phyloP scores from a whole-genome alignment of 148 eudicot genomes.

The Fallopia convolvulus region DNA sequence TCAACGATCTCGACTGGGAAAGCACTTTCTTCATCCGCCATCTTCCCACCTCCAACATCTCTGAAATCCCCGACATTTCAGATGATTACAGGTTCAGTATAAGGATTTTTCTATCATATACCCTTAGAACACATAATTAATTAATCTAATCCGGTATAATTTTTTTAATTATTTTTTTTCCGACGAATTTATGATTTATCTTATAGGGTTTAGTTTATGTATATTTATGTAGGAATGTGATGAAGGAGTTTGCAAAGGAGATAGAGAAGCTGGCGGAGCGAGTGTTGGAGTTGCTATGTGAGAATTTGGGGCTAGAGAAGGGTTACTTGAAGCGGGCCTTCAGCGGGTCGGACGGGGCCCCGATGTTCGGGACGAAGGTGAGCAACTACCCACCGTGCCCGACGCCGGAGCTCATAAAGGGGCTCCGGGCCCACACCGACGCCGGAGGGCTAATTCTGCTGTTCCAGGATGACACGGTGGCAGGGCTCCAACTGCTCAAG shows the following conservation, averaged over 20 bases:
- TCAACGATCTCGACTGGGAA: constrained; percentile 83
- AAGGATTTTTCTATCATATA: background rate
- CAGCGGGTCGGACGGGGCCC: constrained; percentile 55
- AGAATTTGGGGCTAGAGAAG: constrained; percentile 80
- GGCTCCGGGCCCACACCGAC: constrained; percentile 93
- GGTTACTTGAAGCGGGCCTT: constrained; percentile 79
- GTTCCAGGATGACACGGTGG: constrained; percentile 83
- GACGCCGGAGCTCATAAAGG: constrained; percentile 72
- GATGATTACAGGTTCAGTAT: constrained; percentile 47
- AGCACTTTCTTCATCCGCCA: constrained; percentile 77
- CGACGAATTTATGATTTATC: too few species aligned
- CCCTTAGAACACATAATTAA: background rate
- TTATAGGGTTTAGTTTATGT: background rate
- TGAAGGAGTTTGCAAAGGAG: constrained; percentile 71
- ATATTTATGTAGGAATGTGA: constrained; percentile 36
- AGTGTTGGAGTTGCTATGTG: constrained; percentile 67
- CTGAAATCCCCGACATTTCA: constrained; percentile 59
- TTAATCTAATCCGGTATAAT: background rate
- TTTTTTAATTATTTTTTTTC: too few species aligned
- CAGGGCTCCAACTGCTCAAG: constrained; percentile 85
- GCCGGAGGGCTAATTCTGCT: constrained; percentile 87
- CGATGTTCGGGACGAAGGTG: constrained; percentile 86
- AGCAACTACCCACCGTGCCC: constrained; percentile 97
- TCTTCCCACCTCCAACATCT: constrained; percentile 64
- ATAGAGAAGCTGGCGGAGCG: constrained; percentile 67